Base-by-base conservation (phyloP, 495 filamentous ascomycete species). In the Aspergillus saccharolyticus region DNA sequence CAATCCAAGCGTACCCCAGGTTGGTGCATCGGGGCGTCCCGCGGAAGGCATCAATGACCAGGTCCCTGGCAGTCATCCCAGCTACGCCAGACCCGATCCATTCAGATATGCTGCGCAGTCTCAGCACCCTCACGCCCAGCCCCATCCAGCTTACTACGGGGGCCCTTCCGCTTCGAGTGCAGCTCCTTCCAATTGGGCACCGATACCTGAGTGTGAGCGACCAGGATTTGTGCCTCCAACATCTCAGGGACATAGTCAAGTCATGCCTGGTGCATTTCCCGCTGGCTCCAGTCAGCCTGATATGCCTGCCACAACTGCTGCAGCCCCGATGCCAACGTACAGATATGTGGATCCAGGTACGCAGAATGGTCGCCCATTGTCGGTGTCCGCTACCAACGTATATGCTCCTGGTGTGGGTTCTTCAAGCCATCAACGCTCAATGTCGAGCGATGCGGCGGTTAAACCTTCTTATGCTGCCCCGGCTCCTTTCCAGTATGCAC, bases 101-200 rank as follows among this genome's bases (percentile, higher is more conserved):
- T 84, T 73, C 61, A 74, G 79, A 48, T 83, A 86, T 56, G 72
- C 76, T 16, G 71, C 71, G 58, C 67, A 75, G 0, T 56, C 65
- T 53, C 72, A 79, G 8, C 61, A 58, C 48, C 50, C 44, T 1
- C 64, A 63, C 15, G 20, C 62, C 12, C 69, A 72, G 42, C 61
- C 54, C 10, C 25, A 47, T 17, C 28, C 59, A 19, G 51, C 69
- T 2, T 59, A 60, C 14, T 58, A 63, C 43, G 54, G 53, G 20
- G 59, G 43, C 9, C 54, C 66, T 54, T 55, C 63, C 28, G 33
- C 59, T 15, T 57, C 66, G 5, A 50, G 66, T 0, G 51, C 60
- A 15, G 16, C 56, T 17, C 61, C 52, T 39, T 57, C 66, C 0
- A 65, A 71, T 44, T 77, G 74, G 74, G 71, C 69, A 28, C 54